Evolutionary conservation across 1,284 basidiomycete species (phyloP).

Genomic region (Trichosporon sp.): DNA sequence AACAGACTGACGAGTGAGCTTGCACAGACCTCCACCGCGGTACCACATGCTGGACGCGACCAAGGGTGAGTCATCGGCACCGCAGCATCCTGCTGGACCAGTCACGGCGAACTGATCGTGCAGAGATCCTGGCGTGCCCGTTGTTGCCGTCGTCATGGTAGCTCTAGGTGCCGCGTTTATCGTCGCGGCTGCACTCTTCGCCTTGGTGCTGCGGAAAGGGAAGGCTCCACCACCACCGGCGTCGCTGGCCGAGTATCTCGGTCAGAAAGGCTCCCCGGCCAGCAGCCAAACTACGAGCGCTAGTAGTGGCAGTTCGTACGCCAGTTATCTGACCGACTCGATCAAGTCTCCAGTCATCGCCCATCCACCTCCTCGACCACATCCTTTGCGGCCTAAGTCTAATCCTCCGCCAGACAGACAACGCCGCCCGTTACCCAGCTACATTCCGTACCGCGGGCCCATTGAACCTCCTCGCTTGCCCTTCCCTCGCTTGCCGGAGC

Average conservation of each 20-base stretch:
- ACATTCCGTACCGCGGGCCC: conserved; percentile 36
- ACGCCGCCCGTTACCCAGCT: conserved; percentile 21
- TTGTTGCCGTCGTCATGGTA: conserved; percentile 15
- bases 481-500: neutral
- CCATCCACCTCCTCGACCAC: neutral
- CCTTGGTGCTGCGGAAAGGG: conserved; percentile 7
- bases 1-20: neutral
- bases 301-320: conserved; percentile 1
- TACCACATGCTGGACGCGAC: neutral
- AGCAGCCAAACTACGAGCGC: neutral
- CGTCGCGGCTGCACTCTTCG: conserved; percentile 2
- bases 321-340: neutral
- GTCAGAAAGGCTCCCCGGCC: neutral
- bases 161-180: conserved; percentile 16
- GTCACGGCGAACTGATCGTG: neutral
- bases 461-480: conserved; percentile 18
- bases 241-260: neutral
- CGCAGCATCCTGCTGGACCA: neutral
- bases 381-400: neutral
- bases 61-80: neutral
- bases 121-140: neutral
- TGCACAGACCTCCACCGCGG: neutral
- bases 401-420: neutral
- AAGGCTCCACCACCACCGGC: neutral
- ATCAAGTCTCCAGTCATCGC: neutral